These are phyloP conservation scores for Taiwanofungus camphoratus DNA, from an alignment of 1,284 basidiomycete genomes.

Conservation along the genomic window DNA sequence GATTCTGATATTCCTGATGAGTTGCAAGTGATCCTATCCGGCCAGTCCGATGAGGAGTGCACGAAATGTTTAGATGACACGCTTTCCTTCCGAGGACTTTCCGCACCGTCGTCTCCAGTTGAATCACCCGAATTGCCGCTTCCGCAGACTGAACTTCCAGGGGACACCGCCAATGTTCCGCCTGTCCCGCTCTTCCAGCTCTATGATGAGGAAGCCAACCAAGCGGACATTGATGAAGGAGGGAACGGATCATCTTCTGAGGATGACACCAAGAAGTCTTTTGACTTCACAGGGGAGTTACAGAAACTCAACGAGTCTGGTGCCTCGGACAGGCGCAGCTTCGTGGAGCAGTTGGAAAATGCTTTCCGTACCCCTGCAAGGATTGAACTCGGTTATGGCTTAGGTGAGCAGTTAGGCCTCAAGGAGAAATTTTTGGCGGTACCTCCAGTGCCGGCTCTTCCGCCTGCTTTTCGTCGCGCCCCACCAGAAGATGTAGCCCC, in stretches of 20 bases:
- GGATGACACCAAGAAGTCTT: constrained; percentile 70
- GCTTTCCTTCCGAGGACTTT: constrained; percentile 25
- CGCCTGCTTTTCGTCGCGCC: constrained; percentile 15
- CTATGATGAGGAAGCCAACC: constrained; percentile 39
- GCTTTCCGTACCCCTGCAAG: constrained; percentile 72
- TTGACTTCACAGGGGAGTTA: constrained; percentile 83
- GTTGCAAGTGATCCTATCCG: constrained; percentile 55
- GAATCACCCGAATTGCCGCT: no score
- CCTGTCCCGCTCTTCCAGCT: constrained; percentile 46
- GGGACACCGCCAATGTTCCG: no score
- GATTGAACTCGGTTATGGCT: constrained; percentile 47
- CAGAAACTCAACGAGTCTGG: constrained; percentile 64
- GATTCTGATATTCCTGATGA: constrained; percentile 76
- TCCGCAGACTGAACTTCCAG: no score
- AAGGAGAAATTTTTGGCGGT: constrained; percentile 21
- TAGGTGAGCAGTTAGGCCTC: constrained; percentile 24
- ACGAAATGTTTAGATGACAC: no score
- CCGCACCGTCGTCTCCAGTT: no score
- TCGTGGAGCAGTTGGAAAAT: constrained; percentile 75
- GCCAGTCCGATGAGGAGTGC: constrained; percentile 38
- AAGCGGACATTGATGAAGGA: constrained; percentile 41
- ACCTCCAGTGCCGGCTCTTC: constrained; percentile 41
- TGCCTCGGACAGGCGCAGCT: constrained; percentile 62
- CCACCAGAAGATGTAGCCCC: constrained; percentile 19
- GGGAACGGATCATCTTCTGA: constrained; percentile 25